A percentile compares a stretch with the other conserved stretches of the same genome.
Evolutionary conservation across 306 rosid genomes (phyloP).

Genomic region (Prunus fruticosa): DNA sequence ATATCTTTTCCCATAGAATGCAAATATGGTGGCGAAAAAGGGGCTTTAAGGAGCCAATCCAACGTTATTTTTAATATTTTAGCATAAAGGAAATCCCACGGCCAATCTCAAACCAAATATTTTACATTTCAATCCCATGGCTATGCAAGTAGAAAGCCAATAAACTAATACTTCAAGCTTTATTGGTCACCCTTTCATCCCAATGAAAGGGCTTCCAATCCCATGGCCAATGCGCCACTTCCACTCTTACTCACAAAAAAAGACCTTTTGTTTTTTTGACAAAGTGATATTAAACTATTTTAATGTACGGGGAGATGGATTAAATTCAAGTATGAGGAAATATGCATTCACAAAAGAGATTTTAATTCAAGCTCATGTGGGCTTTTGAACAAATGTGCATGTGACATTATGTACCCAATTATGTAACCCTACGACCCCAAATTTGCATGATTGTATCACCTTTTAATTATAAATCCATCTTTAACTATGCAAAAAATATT

Average conservation of each 20-base stretch:
- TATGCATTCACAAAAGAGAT: accelerated
- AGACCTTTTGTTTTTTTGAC: too few species aligned
- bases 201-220: background rate
- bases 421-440: too few species aligned
- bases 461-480: background rate
- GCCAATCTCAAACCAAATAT: slow-evolving; percentile 1
- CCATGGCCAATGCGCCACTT: background rate
- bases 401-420: too few species aligned
- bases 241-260: background rate
- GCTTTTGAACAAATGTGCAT: too few species aligned
- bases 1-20: background rate
- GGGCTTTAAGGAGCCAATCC: background rate
- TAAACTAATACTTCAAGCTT: too few species aligned
- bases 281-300: too few species aligned
- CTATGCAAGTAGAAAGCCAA: background rate
- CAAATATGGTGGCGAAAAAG: background rate
- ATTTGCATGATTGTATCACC: background rate
- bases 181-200: background rate
- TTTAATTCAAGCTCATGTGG: too few species aligned
- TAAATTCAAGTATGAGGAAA: too few species aligned
- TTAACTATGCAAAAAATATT: background rate
- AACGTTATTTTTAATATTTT: background rate
- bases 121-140: background rate
- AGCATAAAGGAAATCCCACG: too few species aligned
- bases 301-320: too few species aligned